phyloP scores from a whole-genome alignment of 441 rosid species.

The Adansonia grandidieri region DNA sequence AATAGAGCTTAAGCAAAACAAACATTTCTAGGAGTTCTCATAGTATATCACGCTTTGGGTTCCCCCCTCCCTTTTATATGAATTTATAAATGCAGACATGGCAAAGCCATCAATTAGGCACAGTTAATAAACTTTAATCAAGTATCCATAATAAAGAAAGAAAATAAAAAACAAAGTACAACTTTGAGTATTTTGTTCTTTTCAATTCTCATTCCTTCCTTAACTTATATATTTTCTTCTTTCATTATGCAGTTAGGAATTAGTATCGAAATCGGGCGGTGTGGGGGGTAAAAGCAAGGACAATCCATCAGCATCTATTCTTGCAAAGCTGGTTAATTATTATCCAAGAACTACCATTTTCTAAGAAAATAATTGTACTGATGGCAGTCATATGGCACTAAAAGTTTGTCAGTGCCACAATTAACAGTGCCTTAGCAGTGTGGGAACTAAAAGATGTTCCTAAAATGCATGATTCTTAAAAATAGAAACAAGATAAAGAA shows the following conservation, averaged over 20 bases:
- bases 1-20: neutral
- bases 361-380: conserved; percentile 13
- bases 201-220: neutral
- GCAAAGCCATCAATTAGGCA: conserved; percentile 9
- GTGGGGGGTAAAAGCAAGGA: conserved; percentile 72
- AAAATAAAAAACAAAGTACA: neutral
- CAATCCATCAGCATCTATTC: conserved; percentile 25
- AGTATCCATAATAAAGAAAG: neutral
- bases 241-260: conserved; percentile 38
- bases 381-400: neutral
- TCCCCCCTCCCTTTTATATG: neutral
- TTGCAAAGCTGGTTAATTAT: conserved; percentile 25
- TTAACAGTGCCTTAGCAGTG: neutral
- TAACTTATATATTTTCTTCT: neutral
- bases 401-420: conserved; percentile 10
- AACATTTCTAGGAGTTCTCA: neutral
- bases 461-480: neutral
- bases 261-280: conserved; percentile 64
- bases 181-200: neutral
- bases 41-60: neutral
- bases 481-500: neutral
- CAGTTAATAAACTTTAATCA: neutral
- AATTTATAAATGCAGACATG: neutral
- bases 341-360: conserved; percentile 43
- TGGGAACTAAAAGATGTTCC: conserved; percentile 22